Conservation (phyloP, 208 protist species). For the Wallacemonas rigidus region DNA sequence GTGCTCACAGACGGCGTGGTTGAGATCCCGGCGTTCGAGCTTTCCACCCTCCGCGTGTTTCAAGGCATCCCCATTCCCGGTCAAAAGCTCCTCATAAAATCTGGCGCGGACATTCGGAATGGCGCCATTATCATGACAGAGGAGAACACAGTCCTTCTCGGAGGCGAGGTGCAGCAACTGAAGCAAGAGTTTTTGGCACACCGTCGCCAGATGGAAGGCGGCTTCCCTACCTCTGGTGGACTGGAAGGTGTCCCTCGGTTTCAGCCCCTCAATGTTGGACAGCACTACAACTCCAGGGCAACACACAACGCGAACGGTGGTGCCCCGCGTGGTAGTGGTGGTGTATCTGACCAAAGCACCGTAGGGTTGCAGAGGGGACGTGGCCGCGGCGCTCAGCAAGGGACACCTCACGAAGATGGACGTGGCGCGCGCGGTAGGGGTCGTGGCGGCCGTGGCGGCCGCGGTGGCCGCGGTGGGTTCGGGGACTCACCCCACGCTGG, state of each 20-base stretch:
- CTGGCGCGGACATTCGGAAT: constrained; percentile 64
- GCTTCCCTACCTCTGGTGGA: constrained; percentile 53
- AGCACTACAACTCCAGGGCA: constrained; percentile 21
- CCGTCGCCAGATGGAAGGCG: constrained; percentile 46
- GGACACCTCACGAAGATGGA: neutral
- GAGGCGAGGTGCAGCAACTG: constrained; percentile 73
- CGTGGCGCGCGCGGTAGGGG: constrained; percentile 12
- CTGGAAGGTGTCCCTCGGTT: constrained; percentile 73
- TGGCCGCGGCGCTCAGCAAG: constrained; percentile 17
- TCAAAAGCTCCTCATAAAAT: constrained; percentile 73
- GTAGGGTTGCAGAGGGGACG: constrained; percentile 7
- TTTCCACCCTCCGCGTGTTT: constrained; percentile 68
- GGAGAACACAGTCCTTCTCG: constrained; percentile 48
- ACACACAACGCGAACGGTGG: neutral
- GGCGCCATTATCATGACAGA: constrained; percentile 78
- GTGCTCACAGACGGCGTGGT: constrained; percentile 68
- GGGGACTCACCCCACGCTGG: constrained; percentile 5
- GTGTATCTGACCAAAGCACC: neutral
- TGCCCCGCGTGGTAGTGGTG: neutral
- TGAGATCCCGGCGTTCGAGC: constrained; percentile 72
- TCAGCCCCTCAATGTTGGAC: constrained; percentile 55
- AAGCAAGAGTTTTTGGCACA: constrained; percentile 67
- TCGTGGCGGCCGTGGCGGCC: constrained; percentile 18
- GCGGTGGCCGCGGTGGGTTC: neutral
- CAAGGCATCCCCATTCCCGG: constrained; percentile 68